A percentile compares a stretch with the other conserved stretches of the same genome.
Conservation (phyloP, 257 asterid species). For the Ilex asprella region DNA sequence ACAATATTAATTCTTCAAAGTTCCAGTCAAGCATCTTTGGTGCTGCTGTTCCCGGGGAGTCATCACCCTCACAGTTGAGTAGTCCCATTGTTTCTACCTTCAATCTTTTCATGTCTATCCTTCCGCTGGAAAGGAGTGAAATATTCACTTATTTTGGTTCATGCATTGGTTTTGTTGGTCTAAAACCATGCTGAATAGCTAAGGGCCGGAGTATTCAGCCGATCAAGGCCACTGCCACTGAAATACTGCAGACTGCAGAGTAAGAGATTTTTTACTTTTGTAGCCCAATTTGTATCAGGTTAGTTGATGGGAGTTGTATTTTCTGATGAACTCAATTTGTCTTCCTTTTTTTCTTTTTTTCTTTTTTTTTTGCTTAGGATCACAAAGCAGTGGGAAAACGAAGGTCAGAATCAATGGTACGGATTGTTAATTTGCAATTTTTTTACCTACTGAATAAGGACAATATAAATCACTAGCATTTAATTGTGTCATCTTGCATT, state of each 20-base stretch:
- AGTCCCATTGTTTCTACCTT: background rate
- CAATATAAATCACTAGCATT: background rate
- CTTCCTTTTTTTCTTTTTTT: background rate
- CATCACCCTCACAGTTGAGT: conserved; percentile 60
- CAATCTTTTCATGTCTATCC: background rate
- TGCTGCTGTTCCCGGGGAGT: conserved; percentile 26
- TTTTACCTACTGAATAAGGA: background rate
- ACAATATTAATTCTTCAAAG: conserved; percentile 35
- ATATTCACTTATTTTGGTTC: background rate
- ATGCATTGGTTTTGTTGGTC: background rate
- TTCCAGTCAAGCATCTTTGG: conserved; percentile 60
- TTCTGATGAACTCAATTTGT: background rate
- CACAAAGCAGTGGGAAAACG: conserved; percentile 52
- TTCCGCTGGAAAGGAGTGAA: background rate
- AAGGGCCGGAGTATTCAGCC: conserved; percentile 35
- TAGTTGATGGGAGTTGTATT: background rate
- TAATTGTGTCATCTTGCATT: too few relatives aligned
- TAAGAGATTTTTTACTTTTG: conserved; percentile 21
- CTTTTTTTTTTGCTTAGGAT: conserved; percentile 38
- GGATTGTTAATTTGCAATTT: conserved; percentile 5
- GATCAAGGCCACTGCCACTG: conserved; percentile 72
- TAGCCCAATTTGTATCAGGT: conserved; percentile 23
- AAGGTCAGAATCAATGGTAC: conserved; percentile 88
- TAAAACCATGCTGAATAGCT: conserved; percentile 26
- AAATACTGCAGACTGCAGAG: conserved; percentile 58